Evolutionary conservation across 192 early-diverging fungal genomes (phyloP).

Genomic region (Endogone sp.): DNA sequence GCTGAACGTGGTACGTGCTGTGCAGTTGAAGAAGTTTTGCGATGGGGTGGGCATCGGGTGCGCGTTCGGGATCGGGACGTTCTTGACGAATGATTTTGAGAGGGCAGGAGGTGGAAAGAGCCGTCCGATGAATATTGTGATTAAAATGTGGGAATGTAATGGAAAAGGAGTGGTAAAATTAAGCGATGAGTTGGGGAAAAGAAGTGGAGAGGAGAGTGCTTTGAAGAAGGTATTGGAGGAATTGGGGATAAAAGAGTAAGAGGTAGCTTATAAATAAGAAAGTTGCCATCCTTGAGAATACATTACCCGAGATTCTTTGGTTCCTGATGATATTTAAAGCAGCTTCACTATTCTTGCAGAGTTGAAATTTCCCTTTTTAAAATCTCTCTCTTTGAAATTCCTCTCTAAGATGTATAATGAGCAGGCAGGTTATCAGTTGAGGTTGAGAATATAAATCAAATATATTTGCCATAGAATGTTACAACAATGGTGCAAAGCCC

Average conservation of each 20-base stretch:
- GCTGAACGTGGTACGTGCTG: conserved; percentile 45
- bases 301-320: too few species aligned
- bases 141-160: conserved; percentile 61
- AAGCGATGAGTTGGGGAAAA: conserved; percentile 52
- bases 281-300: too few species aligned
- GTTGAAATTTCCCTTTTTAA: too few species aligned
- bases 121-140: conserved; percentile 68
- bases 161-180: conserved; percentile 63
- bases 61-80: conserved; percentile 71
- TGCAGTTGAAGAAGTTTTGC: conserved; percentile 43
- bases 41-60: conserved; percentile 41
- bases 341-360: too few species aligned
- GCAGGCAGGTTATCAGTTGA: too few species aligned
- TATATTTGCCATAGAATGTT: too few species aligned
- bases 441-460: too few species aligned
- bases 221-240: neutral
- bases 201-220: neutral
- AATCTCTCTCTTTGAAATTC: too few species aligned
- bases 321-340: too few species aligned
- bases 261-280: too few species aligned
- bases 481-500: too few species aligned
- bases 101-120: conserved; percentile 16
- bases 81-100: conserved; percentile 70
- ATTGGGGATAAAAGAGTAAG: neutral
- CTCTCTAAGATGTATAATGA: too few species aligned